Conservation (phyloP, 108 stramenopile species). For the Nitzschia sp. region DNA sequence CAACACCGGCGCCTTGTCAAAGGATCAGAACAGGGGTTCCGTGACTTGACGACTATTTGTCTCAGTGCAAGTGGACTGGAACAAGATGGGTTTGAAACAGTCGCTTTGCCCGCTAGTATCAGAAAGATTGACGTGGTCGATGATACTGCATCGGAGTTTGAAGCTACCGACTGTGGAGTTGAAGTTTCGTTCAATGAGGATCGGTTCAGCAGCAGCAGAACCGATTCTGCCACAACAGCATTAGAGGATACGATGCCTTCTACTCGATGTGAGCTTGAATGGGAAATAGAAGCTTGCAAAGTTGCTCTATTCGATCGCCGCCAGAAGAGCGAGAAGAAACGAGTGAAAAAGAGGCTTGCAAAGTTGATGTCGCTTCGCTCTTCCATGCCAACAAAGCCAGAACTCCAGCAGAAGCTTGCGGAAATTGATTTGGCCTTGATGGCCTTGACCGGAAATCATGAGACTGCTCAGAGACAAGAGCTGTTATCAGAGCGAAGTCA, state of each 20-base stretch:
- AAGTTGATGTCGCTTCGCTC: constrained; percentile 4
- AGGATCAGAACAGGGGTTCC: not conserved
- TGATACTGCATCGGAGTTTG: not conserved
- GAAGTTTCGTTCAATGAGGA: not conserved
- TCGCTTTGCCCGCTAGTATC: not conserved
- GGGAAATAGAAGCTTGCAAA: constrained; percentile 6
- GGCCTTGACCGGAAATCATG: not conserved
- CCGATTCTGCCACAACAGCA: not conserved
- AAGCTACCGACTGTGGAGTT: not conserved
- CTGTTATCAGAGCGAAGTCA: not conserved
- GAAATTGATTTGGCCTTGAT: constrained; percentile 3
- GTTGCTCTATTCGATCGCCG: not conserved
- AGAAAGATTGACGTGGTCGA: not conserved
- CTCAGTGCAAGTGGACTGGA: constrained; percentile 5
- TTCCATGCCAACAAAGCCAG: not conserved
- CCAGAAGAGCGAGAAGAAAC: not conserved
- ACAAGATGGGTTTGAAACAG: constrained; percentile 11
- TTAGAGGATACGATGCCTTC: not conserved
- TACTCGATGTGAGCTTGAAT: constrained; percentile 9
- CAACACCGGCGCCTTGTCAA: constrained; percentile 5
- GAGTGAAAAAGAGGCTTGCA: not conserved
- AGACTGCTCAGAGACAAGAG: not conserved
- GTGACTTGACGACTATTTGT: not conserved
- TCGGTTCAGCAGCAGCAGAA: not conserved
- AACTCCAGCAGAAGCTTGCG: constrained; percentile 4